phyloP scores from a whole-genome alignment of 352 stramenopile species.

The Pythium periplocum region DNA sequence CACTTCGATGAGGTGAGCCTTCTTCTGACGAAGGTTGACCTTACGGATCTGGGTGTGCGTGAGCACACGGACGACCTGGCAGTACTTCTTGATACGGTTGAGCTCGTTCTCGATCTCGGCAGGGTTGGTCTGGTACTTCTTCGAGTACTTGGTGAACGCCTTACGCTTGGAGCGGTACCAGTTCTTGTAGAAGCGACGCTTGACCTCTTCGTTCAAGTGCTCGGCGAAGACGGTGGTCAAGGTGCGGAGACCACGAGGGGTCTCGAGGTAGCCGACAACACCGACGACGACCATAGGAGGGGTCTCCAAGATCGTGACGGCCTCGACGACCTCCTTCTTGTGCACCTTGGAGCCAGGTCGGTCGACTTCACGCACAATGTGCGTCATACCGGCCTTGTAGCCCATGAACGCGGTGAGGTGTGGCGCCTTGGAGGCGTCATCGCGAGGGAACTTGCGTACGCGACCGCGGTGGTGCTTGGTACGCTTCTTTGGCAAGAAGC shows the following conservation, averaged over 20 bases:
- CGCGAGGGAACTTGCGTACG: constrained; percentile 98
- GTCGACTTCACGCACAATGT: constrained; percentile 99
- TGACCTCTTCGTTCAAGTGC: constrained; percentile 98
- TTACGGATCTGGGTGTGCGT: constrained; percentile 99
- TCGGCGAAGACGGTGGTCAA: constrained; percentile 99
- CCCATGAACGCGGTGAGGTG: constrained; percentile 99
- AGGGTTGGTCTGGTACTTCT: constrained; percentile 96
- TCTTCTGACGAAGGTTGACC: constrained; percentile 99
- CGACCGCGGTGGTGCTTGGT: constrained; percentile 99
- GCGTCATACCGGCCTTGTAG: constrained; percentile 99
- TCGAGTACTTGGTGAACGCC: constrained; percentile 99
- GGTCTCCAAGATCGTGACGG: constrained; percentile 99
- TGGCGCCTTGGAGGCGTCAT: constrained; percentile 93
- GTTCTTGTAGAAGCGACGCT: constrained; percentile 99
- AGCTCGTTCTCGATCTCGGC: constrained; percentile 96
- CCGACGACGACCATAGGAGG: constrained; percentile 99
- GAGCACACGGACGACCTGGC: constrained; percentile 98
- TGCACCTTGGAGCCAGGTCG: constrained; percentile 98
- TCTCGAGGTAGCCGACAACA: constrained; percentile 99
- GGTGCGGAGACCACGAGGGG: constrained; percentile 96
- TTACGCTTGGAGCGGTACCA: constrained; percentile 99
- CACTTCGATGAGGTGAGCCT: constrained; percentile 99
- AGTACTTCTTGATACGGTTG: constrained; percentile 99
- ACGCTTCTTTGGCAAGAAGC: constrained; percentile 99
- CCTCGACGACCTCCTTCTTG: constrained; percentile 99